phyloP scores from a whole-genome alignment of 257 asterid genomes.

The Forsythia suspensa region DNA sequence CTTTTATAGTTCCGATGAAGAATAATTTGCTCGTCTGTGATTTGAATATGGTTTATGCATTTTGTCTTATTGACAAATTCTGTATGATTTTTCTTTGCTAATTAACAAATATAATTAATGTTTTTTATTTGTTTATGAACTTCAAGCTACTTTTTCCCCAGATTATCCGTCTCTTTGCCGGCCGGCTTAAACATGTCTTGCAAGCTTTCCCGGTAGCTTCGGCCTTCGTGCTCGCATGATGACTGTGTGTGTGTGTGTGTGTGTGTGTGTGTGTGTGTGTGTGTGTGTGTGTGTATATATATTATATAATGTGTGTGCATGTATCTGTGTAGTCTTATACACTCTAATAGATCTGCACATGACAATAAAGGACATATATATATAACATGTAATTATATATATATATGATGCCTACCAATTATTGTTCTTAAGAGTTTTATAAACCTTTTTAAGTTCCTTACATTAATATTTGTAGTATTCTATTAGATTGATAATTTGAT shows the following conservation, averaged over 20 bases:
- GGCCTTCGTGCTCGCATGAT: conserved; percentile 10
- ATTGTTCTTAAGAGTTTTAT: not conserved
- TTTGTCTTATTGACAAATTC: conserved; percentile 29
- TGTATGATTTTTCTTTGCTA: conserved; percentile 17
- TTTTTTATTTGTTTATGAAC: conserved; percentile 32
- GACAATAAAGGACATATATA: too few species aligned
- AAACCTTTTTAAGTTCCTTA: not conserved
- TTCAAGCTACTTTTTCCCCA: conserved; percentile 39
- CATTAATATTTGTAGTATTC: not conserved
- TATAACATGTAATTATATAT: not conserved
- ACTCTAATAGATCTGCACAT: not conserved
- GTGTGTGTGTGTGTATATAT: not conserved
- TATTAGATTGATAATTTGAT: not conserved
- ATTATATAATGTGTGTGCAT: not conserved
- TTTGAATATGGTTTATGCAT: conserved; percentile 8
- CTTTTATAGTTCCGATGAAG: conserved; percentile 38
- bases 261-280: not conserved
- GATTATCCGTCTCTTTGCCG: conserved; percentile 40
- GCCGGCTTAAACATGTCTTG: conserved; percentile 11
- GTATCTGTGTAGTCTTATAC: not conserved
- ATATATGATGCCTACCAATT: not conserved
- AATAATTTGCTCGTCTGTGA: conserved; percentile 44
- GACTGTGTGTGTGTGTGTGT: not conserved
- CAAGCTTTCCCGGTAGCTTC: conserved; percentile 8
- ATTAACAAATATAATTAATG: conserved; percentile 1